Base-by-base conservation (phyloP, 352 stramenopile species). In the Globisporangium nagaii region DNA sequence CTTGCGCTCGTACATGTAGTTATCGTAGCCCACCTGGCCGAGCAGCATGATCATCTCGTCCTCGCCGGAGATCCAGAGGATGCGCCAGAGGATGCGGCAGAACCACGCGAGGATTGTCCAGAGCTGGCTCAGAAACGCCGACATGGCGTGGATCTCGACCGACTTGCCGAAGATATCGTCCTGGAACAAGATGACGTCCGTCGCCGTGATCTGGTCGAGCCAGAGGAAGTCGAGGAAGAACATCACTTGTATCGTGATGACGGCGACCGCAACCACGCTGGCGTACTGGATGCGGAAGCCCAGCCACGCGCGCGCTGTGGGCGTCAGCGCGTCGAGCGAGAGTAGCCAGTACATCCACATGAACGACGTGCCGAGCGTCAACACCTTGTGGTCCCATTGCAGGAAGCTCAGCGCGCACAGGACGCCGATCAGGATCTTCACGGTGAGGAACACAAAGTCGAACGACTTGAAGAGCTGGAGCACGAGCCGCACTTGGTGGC, bases 301-400 rank as follows among this genome's bases (percentile, higher is more conserved):
- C 1, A 75, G 52, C 47, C 65, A 54, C 2, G 32, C 28, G 39
- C 47, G 61, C 0, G 51, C 24, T 35, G 41, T 59, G 0, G 67
- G 67, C 20, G 64, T 65, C 17, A 70, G 31, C 10, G 67, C 64
- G 28, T 75, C 67, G 4, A 73, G 58, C 13, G 60, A 62, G 32
- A 75, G 54, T 3, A 56, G 50, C 64, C 64, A 75, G 10, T 64
- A 56, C 36, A 73, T 70, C 64, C 63, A 75, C 27, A 72, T 2
- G 53, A 65, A 73, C 8, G 53, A 58, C 20, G 49, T 52, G 53
- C 57, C 59, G 0, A 66, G 60, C 34, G 49, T 55, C 7, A 64
- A 22, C 2, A 58, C 17, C 5, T 59, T 53, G 25, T 44, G 13
- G 35, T 73, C 64, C 53, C 58, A 67, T 19, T 20, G 42, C 1